Conservation (phyloP, 345 rosid species). For the Gossypium ekmanianum region DNA sequence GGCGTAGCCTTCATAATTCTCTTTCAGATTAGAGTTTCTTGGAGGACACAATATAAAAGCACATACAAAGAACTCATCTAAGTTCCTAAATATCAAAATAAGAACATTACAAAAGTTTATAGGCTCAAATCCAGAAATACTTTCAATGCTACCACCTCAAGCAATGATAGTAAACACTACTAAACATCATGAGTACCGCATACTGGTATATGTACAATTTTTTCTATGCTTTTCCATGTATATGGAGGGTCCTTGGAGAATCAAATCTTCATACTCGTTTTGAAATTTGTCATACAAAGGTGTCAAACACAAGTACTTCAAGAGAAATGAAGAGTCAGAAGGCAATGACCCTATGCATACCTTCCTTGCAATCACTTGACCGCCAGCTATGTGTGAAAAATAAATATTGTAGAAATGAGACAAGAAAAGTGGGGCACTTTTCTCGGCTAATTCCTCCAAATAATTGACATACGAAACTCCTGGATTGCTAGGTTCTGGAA, state of each 20-base stretch:
- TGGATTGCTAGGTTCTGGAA: conserved; percentile 60
- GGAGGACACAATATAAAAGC: neutral
- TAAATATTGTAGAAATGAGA: conserved; percentile 86
- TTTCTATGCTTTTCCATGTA: neutral
- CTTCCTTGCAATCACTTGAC: conserved; percentile 71
- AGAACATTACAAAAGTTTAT: neutral
- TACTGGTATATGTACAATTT: neutral
- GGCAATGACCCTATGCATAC: conserved; percentile 29
- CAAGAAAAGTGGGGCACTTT: conserved; percentile 71
- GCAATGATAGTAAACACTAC: neutral
- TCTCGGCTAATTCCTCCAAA: conserved; percentile 64
- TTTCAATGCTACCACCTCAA: neutral
- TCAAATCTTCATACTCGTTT: neutral
- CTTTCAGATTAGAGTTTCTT: neutral
- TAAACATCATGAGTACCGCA: neutral
- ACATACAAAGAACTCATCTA: neutral
- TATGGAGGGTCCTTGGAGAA: neutral
- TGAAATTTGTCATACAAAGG: too few species aligned
- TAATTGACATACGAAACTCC: conserved; percentile 67
- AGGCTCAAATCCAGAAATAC: neutral
- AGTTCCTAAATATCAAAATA: neutral
- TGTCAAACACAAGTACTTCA: neutral
- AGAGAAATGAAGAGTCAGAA: neutral
- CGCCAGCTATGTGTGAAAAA: conserved; percentile 85
- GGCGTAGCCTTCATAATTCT: neutral